These are phyloP conservation scores for Fusarium floridanum DNA, from an alignment of 2,329 filamentous ascomycete species.

Conservation along the genomic window DNA sequence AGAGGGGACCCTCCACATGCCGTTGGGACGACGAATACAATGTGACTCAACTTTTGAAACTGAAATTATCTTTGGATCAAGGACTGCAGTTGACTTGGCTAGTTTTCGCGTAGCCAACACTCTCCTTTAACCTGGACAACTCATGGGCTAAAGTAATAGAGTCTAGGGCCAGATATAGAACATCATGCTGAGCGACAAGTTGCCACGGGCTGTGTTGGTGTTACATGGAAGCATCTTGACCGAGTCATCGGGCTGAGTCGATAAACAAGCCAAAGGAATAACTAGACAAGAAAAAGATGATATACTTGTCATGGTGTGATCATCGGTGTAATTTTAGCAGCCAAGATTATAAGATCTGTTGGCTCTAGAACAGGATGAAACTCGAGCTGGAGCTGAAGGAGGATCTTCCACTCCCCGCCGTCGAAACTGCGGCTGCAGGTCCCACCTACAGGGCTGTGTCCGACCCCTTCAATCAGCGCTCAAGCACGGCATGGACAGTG, in stretches of 20 bases:
- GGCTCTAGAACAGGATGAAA: constrained; percentile 43
- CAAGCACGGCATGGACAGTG: constrained; percentile 14
- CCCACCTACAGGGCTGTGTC: constrained; percentile 46
- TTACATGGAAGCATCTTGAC: background rate
- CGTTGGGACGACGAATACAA: background rate
- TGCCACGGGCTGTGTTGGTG: background rate
- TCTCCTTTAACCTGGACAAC: background rate
- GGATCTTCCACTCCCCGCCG: constrained; percentile 26
- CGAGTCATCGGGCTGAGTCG: background rate
- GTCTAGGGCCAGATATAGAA: constrained; percentile 22
- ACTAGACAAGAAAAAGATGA: background rate
- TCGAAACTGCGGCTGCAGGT: constrained; percentile 30
- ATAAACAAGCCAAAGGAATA: background rate
- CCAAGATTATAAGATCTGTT: constrained; percentile 15
- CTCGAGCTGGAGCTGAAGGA: constrained; percentile 23
- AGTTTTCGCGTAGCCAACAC: background rate
- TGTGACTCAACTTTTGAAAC: background rate
- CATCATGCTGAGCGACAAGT: constrained; percentile 29
- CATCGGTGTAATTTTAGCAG: constrained; percentile 14
- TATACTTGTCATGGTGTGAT: background rate
- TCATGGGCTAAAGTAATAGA: constrained; percentile 3
- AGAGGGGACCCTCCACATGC: background rate
- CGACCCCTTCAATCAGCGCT: constrained; percentile 38
- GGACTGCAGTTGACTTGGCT: background rate
- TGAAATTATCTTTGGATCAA: background rate